These are phyloP conservation scores for Wilhelminamyces savonicus DNA, from an alignment of 805 yeast genomes.

Conservation along the genomic window DNA sequence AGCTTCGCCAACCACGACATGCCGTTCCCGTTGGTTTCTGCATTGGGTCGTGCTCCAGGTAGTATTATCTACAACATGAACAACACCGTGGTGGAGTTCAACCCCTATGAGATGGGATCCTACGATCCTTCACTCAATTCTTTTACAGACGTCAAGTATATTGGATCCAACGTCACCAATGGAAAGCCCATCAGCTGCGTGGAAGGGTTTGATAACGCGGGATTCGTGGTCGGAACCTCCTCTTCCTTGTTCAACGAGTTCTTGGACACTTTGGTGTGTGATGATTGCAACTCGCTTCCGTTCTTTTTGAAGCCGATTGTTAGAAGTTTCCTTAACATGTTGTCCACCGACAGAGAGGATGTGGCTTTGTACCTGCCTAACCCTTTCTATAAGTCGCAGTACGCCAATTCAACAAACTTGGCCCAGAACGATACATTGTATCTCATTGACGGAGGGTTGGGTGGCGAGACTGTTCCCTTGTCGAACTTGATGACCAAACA, in stretches of 20 bases:
- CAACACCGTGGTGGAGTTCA: slow-evolving; percentile 35
- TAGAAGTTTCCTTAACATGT: slow-evolving; percentile 15
- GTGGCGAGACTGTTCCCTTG: slow-evolving; percentile 30
- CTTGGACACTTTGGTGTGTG: slow-evolving; percentile 29
- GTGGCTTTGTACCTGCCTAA: slow-evolving; percentile 31
- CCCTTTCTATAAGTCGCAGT: slow-evolving; percentile 28
- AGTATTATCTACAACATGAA: slow-evolving; percentile 23
- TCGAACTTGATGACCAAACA: slow-evolving; percentile 26
- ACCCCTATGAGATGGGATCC: slow-evolving; percentile 38
- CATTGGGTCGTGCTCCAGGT: slow-evolving; percentile 26
- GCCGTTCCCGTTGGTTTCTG: slow-evolving; percentile 35
- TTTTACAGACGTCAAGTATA: slow-evolving; percentile 30
- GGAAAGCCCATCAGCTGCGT: slow-evolving; percentile 26
- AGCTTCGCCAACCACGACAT: slow-evolving; percentile 23
- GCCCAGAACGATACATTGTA: slow-evolving; percentile 23
- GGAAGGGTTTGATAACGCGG: slow-evolving; percentile 34
- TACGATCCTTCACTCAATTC: slow-evolving; percentile 33
- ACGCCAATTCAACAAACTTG: slow-evolving; percentile 19
- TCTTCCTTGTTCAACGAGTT: slow-evolving; percentile 32
- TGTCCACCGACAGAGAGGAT: slow-evolving; percentile 22
- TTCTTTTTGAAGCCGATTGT: slow-evolving; percentile 18
- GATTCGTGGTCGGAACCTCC: slow-evolving; percentile 32
- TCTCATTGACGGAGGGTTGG: slow-evolving; percentile 36
- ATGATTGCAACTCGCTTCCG: slow-evolving; percentile 19
- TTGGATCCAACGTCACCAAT: slow-evolving; percentile 28